These are phyloP conservation scores for Saccharomyces kudriavzevii DNA, from an alignment of 805 yeast genomes.

Conservation along the genomic window DNA sequence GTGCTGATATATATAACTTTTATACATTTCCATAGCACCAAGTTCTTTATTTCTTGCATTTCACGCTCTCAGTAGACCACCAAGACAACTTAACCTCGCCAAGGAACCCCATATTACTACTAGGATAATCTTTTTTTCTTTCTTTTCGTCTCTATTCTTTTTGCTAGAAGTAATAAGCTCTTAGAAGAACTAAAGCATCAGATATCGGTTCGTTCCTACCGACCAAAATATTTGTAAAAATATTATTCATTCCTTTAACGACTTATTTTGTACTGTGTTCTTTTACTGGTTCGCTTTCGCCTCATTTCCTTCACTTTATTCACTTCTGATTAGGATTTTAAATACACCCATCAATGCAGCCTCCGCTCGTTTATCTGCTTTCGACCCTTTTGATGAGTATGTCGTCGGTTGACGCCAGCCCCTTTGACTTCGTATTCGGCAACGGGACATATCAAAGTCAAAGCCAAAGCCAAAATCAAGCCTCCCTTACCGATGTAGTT, in stretches of 20 bases:
- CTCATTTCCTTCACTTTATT: background rate
- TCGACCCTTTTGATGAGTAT: background rate
- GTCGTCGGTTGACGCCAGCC: background rate
- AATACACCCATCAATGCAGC: background rate
- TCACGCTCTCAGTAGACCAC: background rate
- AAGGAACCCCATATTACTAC: background rate
- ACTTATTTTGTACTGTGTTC: background rate
- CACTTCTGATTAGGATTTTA: background rate
- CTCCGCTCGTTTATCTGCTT: background rate
- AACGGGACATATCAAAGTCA: background rate
- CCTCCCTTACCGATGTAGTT: background rate
- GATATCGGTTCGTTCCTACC: background rate
- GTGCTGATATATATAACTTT: background rate
- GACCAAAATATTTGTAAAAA: background rate
- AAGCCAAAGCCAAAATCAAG: background rate
- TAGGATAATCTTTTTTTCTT: background rate
- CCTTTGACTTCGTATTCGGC: background rate
- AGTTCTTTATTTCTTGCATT: background rate
- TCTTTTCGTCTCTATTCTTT: background rate
- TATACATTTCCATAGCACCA: background rate
- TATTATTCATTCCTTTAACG: background rate
- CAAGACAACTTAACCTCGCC: background rate
- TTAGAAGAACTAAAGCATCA: background rate
- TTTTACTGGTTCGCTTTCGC: background rate
- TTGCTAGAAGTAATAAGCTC: background rate